phyloP scores from a whole-genome alignment of 2,329 filamentous ascomycete genomes.

The Aureobasidium sp. region DNA sequence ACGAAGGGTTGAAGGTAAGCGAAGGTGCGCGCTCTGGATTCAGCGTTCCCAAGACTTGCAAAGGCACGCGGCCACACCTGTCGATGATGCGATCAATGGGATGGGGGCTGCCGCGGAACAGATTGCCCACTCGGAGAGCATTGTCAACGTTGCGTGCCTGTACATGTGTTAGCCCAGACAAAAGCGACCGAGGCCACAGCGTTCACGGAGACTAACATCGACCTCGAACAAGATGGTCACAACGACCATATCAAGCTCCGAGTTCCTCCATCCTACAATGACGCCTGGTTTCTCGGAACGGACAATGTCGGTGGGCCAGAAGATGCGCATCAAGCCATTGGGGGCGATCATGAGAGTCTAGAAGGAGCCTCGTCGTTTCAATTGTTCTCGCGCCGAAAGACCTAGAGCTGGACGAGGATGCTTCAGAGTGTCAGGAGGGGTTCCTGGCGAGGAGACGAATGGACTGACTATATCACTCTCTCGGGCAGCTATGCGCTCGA shows the following conservation, averaged over 20 bases:
- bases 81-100: conserved; percentile 72
- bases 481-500: conserved; percentile 70
- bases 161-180: conserved; percentile 14
- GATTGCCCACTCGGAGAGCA: conserved; percentile 72
- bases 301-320: conserved; percentile 88
- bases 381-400: conserved; percentile 90
- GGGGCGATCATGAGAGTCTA: conserved; percentile 57
- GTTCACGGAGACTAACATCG: conserved; percentile 54
- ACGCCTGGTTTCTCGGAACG: conserved; percentile 68
- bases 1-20: conserved; percentile 54
- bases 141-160: conserved; percentile 75
- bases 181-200: not conserved
- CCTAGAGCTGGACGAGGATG: conserved; percentile 74
- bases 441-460: not conserved
- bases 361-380: conserved; percentile 90
- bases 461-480: conserved; percentile 69
- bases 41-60: conserved; percentile 78
- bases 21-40: conserved; percentile 50
- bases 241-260: conserved; percentile 80
- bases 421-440: conserved; percentile 38
- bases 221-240: conserved; percentile 84
- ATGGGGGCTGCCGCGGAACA: conserved; percentile 76
- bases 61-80: conserved; percentile 70
- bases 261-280: conserved; percentile 93
- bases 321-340: conserved; percentile 87